Evolutionary conservation across 805 yeast species (phyloP), one percentile per base, ranked within the genome.

Genomic region (Scheffersomyces amazonensis): DNA sequence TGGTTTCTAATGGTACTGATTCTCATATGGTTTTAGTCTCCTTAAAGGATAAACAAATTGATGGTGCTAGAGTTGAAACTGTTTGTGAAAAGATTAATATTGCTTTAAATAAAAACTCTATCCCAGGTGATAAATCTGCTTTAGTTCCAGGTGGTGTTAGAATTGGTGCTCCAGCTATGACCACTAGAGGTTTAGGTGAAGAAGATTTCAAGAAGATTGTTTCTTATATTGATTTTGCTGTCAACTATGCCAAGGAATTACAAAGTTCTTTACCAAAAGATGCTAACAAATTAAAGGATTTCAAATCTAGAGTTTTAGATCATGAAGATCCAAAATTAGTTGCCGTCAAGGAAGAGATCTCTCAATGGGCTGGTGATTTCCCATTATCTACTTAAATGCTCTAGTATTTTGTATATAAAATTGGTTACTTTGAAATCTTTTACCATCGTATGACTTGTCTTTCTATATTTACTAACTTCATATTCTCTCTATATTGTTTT

Each of bases 91-190:
- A 80, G 54, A 80, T 85, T 55, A 90, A 90, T 74, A 88, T 91
- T 62, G 97, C 98, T 34, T 85, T 90, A 48, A 91, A 91, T 75
- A 91, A 91, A 69, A 91, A 91, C 76, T 84, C 98, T 35, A 86
- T 91, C 49, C 97, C 97, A 43, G 96, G 96, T 54, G 99, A 91
- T 68, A 84, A 81, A 66, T 87, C 96, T 32, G 99, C 99, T 23
- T 75, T 91, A 44, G 88, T 87, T 61, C 99, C 99, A 56, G 87
- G 95, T 44, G 99, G 99, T 53, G 73, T 91, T 49, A 85, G 99
- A 73, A 84, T 91, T 44, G 99, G 99, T 54, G 87, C 98, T 13
- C 99, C 99, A 42, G 98, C 98, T 34, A 91, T 91, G 98, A 84
- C 97, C 40, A 88, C 97, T 37, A 83, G 99, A 72, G 97, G 96